Evolutionary conservation across 345 rosid genomes (phyloP).

Genomic region (Brassica cretica): DNA sequence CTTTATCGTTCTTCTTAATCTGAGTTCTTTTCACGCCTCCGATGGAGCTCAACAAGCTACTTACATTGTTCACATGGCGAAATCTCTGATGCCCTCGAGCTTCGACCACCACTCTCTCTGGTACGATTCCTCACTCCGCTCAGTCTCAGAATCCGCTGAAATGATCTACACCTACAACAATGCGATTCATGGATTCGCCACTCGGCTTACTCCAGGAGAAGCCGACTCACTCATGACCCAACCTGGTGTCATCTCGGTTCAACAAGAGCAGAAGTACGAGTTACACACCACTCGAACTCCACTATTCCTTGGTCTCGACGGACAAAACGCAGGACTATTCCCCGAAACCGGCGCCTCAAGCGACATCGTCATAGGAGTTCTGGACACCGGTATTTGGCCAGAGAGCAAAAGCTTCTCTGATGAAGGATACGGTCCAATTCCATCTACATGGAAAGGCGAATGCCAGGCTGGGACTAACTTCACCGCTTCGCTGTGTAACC

Average conservation of each 20-base stretch:
- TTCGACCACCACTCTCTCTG: conserved; percentile 70
- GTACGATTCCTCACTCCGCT: conserved; percentile 75
- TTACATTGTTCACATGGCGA: conserved; percentile 89
- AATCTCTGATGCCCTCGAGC: conserved; percentile 64
- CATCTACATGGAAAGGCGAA: conserved; percentile 57
- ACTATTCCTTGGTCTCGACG: conserved; percentile 55
- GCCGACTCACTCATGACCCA: conserved; percentile 47
- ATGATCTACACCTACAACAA: conserved; percentile 59
- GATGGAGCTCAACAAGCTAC: conserved; percentile 42
- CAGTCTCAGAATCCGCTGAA: conserved; percentile 56
- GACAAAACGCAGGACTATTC: conserved; percentile 29
- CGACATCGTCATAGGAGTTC: conserved; percentile 55
- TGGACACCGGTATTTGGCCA: conserved; percentile 67
- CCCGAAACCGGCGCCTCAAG: conserved; percentile 37
- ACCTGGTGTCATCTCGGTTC: conserved; percentile 50
- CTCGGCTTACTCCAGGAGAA: conserved; percentile 47
- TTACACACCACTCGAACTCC: conserved; percentile 68
- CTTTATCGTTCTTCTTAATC: conserved; percentile 31
- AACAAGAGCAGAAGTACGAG: conserved; percentile 55
- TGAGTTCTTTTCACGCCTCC: conserved; percentile 44
- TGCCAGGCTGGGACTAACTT: conserved; percentile 65
- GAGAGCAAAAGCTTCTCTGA: conserved; percentile 57
- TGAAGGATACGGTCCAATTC: conserved; percentile 52
- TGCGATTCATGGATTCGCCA: conserved; percentile 59
- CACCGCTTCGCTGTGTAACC: conserved; percentile 47